A percentile compares a stretch with the other conserved stretches of the same genome.
Evolutionary conservation across 306 rosid species (phyloP).

Genomic region (Rosa chinensis): DNA sequence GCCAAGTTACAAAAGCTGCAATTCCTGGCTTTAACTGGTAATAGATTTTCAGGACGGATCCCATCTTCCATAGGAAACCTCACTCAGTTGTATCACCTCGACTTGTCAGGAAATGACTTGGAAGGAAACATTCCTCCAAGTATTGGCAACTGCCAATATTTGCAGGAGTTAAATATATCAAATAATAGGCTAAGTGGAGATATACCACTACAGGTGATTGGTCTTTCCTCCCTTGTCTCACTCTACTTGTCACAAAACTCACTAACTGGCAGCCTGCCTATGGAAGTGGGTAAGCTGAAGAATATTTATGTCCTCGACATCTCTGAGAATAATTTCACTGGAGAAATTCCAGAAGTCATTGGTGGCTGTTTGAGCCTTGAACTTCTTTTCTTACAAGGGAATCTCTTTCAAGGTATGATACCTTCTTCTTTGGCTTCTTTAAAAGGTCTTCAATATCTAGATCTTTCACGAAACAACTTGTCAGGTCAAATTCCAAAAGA

Average conservation of each 20-base stretch:
- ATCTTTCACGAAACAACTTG: conserved; percentile 36
- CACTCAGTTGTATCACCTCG: conserved; percentile 12
- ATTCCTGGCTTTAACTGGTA: neutral
- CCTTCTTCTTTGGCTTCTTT: conserved; percentile 38
- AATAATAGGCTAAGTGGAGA: conserved; percentile 28
- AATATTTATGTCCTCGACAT: conserved; percentile 12
- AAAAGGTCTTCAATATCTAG: conserved; percentile 24
- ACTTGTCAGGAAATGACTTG: conserved; percentile 14
- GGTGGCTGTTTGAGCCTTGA: conserved; percentile 32
- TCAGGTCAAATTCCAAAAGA: conserved; percentile 34
- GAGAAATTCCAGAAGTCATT: conserved; percentile 34
- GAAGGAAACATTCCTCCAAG: conserved; percentile 37
- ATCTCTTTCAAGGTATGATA: conserved; percentile 25
- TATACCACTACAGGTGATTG: conserved; percentile 27
- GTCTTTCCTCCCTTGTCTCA: neutral
- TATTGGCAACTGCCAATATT: conserved; percentile 18
- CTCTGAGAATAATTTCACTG: conserved; percentile 27
- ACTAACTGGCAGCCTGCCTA: conserved; percentile 23
- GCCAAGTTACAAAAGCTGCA: conserved; percentile 26
- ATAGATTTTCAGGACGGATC: conserved; percentile 26
- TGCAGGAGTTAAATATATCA: neutral
- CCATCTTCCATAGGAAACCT: conserved; percentile 34
- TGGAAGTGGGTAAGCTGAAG: conserved; percentile 19
- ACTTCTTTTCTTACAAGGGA: conserved; percentile 25
- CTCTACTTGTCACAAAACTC: conserved; percentile 33